Evolutionary conservation across 169 alveolate genomes (phyloP).

Genomic region (Theileria orientalis): DNA sequence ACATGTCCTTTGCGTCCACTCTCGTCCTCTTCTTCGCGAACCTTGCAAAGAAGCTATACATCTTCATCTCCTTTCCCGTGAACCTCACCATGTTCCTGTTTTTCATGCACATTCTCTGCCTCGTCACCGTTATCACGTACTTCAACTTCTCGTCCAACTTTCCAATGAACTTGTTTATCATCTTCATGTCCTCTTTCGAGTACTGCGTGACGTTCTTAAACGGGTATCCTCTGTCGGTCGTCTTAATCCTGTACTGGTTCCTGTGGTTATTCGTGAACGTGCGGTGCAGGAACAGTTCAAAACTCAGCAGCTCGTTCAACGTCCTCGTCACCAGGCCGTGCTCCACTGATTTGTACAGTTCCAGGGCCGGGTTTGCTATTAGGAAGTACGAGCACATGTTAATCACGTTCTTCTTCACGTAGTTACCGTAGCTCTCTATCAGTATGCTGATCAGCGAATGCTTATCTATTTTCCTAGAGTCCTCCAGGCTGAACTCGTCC

Average conservation of each 20-base stretch:
- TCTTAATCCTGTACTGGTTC: too few relatives aligned
- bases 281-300: slow-evolving; percentile 5
- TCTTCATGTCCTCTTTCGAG: background rate
- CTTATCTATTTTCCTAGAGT: background rate
- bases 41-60: background rate
- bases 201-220: background rate
- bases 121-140: background rate
- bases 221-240: too few relatives aligned
- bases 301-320: slow-evolving; percentile 2
- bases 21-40: background rate
- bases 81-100: slow-evolving; percentile 1
- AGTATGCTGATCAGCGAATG: background rate
- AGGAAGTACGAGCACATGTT: slow-evolving; percentile 2
- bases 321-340: background rate
- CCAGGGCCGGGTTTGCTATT: background rate
- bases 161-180: background rate
- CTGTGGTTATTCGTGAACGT: background rate
- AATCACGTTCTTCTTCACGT: slow-evolving; percentile 12
- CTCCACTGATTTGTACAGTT: slow-evolving; percentile 4
- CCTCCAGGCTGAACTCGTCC: background rate
- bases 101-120: background rate
- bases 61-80: slow-evolving; percentile 1
- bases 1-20: background rate
- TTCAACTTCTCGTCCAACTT: background rate
- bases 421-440: background rate